Evolutionary conservation across 805 yeast species (phyloP), one percentile per base, ranked within the genome.

Genomic region (Sugiyamaella mastotermitis): DNA sequence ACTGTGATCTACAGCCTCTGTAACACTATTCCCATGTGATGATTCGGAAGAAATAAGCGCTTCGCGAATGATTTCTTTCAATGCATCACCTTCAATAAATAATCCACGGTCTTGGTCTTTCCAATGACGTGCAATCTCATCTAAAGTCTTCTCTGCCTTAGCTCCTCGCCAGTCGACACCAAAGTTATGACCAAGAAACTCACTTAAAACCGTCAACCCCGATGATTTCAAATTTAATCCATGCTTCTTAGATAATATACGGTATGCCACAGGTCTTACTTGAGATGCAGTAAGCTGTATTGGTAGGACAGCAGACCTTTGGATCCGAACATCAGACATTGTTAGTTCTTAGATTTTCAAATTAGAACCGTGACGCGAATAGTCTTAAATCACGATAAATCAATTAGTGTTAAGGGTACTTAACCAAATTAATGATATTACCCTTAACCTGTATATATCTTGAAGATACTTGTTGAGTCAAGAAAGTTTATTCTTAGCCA

Each of bases 171-270:
- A 90, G 35, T 86, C 87, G 5, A 73, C 74, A 8, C 97, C 97
- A 59, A 79, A 88, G 31, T 71, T 71, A 29, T 67, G 68, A 2
- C 97, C 92, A 18, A 92, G 68, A 37, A 76, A 72, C n/a, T 76
- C 78, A 1, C 96, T 83, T 22, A 92, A 62, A 1, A 72, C 71
- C 31, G 69, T 72, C 11, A 92, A 65, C 0, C 96, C 97, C 46
- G 83, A 80, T 0, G 96, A 79, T 52, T 90, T 86, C 46, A 92
- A 74, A 57, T 87, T 87, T 20, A 92, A 71, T 0, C 97, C 96
- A 56, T 86, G 90, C 55, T 90, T 92, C 60, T 87, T 90, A 3
- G 97, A 84, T 6, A 92, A 60, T 1, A 90, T 74, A 28, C 98
- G 68, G 58, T 88, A 92, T 0, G 97, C 97, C 34, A 90, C 64